phyloP scores from a whole-genome alignment of 495 filamentous ascomycete genomes.

The Trichoderma erinaceum region DNA sequence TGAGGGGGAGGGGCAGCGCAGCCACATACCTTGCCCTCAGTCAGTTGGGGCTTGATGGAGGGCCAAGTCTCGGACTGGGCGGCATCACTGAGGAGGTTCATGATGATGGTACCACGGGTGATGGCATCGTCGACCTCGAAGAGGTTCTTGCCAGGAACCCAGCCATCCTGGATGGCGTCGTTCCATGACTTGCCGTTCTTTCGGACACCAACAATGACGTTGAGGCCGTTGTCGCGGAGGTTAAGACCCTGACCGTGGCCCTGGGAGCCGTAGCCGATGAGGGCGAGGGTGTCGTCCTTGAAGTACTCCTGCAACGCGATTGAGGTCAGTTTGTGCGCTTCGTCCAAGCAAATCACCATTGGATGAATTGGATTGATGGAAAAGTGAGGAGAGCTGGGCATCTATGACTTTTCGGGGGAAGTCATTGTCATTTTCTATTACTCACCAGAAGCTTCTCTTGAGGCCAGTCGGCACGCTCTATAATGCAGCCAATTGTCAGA shows the following conservation, averaged over 20 bases:
- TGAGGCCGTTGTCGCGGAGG: conserved; percentile 96
- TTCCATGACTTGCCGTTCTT: conserved; percentile 98
- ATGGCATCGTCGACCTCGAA: conserved; percentile 97
- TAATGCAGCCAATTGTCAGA: conserved; percentile 1
- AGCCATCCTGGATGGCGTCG: conserved; percentile 93
- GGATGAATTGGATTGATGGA: not conserved
- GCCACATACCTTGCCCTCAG: conserved; percentile 81
- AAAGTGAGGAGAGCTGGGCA: not conserved
- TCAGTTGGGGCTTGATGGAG: conserved; percentile 91
- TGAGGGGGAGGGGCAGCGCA: too few species aligned
- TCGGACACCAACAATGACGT: conserved; percentile 96
- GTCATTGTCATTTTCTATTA: conserved; percentile 23
- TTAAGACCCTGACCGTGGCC: conserved; percentile 98
- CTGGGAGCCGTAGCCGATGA: conserved; percentile 98
- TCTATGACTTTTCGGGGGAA: conserved; percentile 7
- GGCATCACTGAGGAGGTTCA: conserved; percentile 97
- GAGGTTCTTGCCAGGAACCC: conserved; percentile 95
- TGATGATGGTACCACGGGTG: conserved; percentile 85
- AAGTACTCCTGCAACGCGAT: conserved; percentile 75
- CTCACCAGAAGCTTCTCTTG: conserved; percentile 88
- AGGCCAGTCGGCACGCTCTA: conserved; percentile 97
- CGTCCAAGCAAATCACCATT: not conserved
- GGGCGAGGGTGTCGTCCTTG: conserved; percentile 98
- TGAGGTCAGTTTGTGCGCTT: conserved; percentile 19
- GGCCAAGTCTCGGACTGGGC: conserved; percentile 99